phyloP scores from a whole-genome alignment of 2,329 filamentous ascomycete species.

The Trichoderma atrobrunneum region DNA sequence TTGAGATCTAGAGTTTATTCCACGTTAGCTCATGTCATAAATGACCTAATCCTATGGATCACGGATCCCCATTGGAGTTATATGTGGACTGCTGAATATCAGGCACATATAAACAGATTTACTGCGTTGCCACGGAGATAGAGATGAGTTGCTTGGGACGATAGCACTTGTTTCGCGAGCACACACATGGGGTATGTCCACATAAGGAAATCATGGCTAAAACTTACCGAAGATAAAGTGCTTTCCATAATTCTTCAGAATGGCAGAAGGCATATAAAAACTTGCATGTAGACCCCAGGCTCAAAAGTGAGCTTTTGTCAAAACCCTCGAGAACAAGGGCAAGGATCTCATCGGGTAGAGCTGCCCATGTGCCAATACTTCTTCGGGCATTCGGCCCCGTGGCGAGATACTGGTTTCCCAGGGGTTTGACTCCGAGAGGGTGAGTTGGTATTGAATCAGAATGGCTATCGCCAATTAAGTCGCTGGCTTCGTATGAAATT shows the following conservation, averaged over 20 bases:
- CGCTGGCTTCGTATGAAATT: neutral
- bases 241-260: constrained; percentile 86
- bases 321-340: constrained; percentile 72
- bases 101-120: too few species aligned
- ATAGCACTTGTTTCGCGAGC: too few species aligned
- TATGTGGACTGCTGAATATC: neutral
- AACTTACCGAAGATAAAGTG: constrained; percentile 79
- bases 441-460: constrained; percentile 63
- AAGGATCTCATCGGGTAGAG: constrained; percentile 78
- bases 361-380: constrained; percentile 62
- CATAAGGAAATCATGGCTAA: neutral
- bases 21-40: constrained; percentile 1
- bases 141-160: too few species aligned
- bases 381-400: constrained; percentile 63
- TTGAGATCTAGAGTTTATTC: neutral
- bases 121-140: too few species aligned
- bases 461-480: constrained; percentile 43
- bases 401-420: constrained; percentile 76
- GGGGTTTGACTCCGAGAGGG: constrained; percentile 79
- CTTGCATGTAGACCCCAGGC: constrained; percentile 74
- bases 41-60: neutral
- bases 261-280: constrained; percentile 82
- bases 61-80: neutral
- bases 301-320: constrained; percentile 59
- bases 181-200: neutral